Percentiles rank a stretch among this genome's conserved stretches.
Conservation (phyloP, 768 basidiomycete species). For the Boletus sp. region DNA sequence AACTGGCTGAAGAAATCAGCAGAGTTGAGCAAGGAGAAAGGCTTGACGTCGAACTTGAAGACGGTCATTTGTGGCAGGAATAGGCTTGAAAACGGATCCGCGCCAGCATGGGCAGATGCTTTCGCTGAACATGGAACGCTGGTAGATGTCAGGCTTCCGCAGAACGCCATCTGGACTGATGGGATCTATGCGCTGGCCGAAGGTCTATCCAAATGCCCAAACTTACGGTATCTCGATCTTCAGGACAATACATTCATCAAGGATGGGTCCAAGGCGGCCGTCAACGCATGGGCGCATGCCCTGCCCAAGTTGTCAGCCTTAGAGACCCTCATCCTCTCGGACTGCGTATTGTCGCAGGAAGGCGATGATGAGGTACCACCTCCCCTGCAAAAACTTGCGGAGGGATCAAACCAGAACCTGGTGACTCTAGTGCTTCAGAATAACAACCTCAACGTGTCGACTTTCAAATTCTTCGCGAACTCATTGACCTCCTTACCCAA, state of each 20-base stretch:
- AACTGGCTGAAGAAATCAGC: slow-evolving; percentile 81
- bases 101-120: slow-evolving; percentile 80
- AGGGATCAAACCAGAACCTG: slow-evolving; percentile 73
- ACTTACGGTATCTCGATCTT: slow-evolving; percentile 78
- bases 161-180: slow-evolving; percentile 95
- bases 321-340: slow-evolving; percentile 82
- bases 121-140: slow-evolving; percentile 83
- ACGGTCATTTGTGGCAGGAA: slow-evolving; percentile 93
- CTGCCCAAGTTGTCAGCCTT: slow-evolving; percentile 71
- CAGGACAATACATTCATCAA: slow-evolving; percentile 87
- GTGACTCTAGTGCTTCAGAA: slow-evolving; percentile 84
- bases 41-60: slow-evolving; percentile 67
- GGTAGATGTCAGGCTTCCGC: slow-evolving; percentile 88
- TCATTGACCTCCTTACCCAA: slow-evolving; percentile 60
- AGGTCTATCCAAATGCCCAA: slow-evolving; percentile 67
- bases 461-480: slow-evolving; percentile 65
- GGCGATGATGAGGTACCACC: slow-evolving; percentile 76
- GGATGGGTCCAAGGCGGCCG: slow-evolving; percentile 56
- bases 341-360: slow-evolving; percentile 76
- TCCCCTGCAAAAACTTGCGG: slow-evolving; percentile 57
- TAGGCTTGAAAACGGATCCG: slow-evolving; percentile 90
- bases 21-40: slow-evolving; percentile 59
- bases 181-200: slow-evolving; percentile 78
- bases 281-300: slow-evolving; percentile 60
- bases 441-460: slow-evolving; percentile 76